Evolutionary conservation across 176 grass and related monocot genomes (phyloP).

Genomic region (Eragrostis curvula): DNA sequence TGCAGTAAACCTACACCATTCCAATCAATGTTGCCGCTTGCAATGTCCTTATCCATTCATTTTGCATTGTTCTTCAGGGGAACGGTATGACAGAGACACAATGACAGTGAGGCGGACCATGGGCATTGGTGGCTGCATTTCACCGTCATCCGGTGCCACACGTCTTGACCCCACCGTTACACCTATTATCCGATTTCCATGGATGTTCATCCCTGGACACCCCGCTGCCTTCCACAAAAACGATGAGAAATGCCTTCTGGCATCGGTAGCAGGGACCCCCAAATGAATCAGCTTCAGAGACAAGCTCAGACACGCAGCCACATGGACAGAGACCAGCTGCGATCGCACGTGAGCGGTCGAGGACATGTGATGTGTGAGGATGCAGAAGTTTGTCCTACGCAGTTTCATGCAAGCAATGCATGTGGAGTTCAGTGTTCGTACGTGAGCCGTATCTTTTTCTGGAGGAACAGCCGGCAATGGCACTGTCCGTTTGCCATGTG

Average conservation of each 20-base stretch:
- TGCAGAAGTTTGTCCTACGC: constrained; percentile 11
- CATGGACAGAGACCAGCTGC: constrained; percentile 22
- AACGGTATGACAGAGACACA: constrained; percentile 9
- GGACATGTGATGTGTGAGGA: constrained; percentile 34
- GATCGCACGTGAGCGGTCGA: background rate
- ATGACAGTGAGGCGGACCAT: constrained; percentile 30
- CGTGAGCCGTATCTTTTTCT: constrained; percentile 10
- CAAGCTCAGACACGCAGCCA: constrained; percentile 24
- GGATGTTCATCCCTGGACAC: constrained; percentile 23
- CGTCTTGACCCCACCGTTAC: background rate
- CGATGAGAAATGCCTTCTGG: constrained; percentile 1
- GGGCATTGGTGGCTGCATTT: constrained; percentile 29
- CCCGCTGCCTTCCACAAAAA: background rate
- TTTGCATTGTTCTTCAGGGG: constrained; percentile 17
- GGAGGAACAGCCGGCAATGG: constrained; percentile 25
- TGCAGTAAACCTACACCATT: background rate
- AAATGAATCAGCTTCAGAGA: background rate
- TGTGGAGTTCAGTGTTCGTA: constrained; percentile 38
- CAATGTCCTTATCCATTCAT: constrained; percentile 20
- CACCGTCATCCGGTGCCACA: constrained; percentile 29
- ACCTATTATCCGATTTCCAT: constrained; percentile 14
- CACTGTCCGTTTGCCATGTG: constrained; percentile 45
- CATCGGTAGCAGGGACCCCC: background rate
- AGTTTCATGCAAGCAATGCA: constrained; percentile 21
- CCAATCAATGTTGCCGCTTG: constrained; percentile 18